Base-by-base conservation (phyloP, 495 filamentous ascomycete genomes). In the Trypethelium eluteriae region DNA sequence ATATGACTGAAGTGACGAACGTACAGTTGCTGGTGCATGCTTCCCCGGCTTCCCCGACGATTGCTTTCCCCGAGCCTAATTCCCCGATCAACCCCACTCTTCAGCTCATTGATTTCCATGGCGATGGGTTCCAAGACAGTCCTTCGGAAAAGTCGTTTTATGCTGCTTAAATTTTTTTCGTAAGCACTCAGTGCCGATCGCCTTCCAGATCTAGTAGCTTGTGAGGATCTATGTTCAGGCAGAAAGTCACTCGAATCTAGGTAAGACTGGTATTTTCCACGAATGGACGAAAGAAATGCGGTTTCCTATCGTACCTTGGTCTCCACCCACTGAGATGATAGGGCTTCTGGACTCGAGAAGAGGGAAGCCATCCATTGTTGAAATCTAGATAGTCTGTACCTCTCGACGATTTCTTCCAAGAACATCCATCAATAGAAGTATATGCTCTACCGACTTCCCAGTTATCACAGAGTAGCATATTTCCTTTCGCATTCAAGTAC, bases 11-110 rank as follows among this genome's bases (percentile, higher is more conserved):
- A 25, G 25, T 25, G 25, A 25, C 25, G 25, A 25, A 25, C 25
- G 25, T 25, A 25, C 25, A 25, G 25, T 25, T 25, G 25, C 25
- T 25, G 25, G 25, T 25, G 25, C 41, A 14, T 44, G 49, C n/a
- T 9, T 14, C 18, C 53, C 14, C 36, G 53, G 5, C 3, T 59
- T 59, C 53, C 18, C 53, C 53, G 53, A 14, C 53, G 53, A 25
- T 36, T 14, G 53, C 53, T 59, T 59, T 59, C 32, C 53, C 53
- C 53, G 32, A 34, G n/a, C 4, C 53, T 59, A 5, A 59, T 59
- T 59, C 53, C 53, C 32, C 53, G 32, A 59, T 36, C 3, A 36
- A 14, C 25, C 53, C 18, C n/a, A 35, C 53, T 35, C 49, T 5
- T 25, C 18, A 5, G 2, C 0, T 14, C 11, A 53, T 5, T n/a